Conservation (phyloP, 1,284 basidiomycete species). For the Neonothopanus nambi region DNA sequence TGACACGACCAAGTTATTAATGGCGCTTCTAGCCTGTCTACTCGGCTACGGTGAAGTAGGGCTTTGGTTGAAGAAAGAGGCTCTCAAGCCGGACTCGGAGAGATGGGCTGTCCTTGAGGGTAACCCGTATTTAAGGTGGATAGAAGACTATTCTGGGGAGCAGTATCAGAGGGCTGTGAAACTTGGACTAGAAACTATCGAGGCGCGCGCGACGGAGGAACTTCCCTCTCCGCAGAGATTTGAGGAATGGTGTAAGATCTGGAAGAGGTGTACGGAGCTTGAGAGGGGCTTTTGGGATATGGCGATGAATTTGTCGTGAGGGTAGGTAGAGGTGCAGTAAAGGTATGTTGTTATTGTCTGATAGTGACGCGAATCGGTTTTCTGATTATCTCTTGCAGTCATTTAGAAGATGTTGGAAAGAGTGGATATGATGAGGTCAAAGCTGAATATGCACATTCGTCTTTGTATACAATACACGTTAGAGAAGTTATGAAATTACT, state of each 20-base stretch:
- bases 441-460: no score
- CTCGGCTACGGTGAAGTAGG: slow-evolving; percentile 96
- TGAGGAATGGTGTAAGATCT: slow-evolving; percentile 70
- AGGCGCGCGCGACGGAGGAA: slow-evolving; percentile 59
- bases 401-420: no score
- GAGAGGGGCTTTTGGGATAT: slow-evolving; percentile 93
- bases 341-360: no score
- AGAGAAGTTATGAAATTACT: no score
- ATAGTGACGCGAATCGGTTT: no score
- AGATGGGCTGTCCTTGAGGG: slow-evolving; percentile 60
- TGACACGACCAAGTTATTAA: slow-evolving; percentile 71
- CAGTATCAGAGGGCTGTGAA: slow-evolving; percentile 73
- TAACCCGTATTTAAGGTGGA: slow-evolving; percentile 82
- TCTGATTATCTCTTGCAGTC: no score
- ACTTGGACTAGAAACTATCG: slow-evolving; percentile 62
- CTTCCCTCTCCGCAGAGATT: slow-evolving; percentile 66
- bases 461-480: no score
- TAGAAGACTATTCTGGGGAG: slow-evolving; percentile 77
- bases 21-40: slow-evolving; percentile 85
- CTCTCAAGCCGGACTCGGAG: slow-evolving; percentile 27
- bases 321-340: no score
- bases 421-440: no score
- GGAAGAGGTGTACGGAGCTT: slow-evolving; percentile 76
- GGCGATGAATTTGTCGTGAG: slow-evolving; percentile 47
- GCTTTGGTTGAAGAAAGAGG: slow-evolving; percentile 69